Conservation (phyloP, 768 basidiomycete genomes). For the Pisolithus orientalis region DNA sequence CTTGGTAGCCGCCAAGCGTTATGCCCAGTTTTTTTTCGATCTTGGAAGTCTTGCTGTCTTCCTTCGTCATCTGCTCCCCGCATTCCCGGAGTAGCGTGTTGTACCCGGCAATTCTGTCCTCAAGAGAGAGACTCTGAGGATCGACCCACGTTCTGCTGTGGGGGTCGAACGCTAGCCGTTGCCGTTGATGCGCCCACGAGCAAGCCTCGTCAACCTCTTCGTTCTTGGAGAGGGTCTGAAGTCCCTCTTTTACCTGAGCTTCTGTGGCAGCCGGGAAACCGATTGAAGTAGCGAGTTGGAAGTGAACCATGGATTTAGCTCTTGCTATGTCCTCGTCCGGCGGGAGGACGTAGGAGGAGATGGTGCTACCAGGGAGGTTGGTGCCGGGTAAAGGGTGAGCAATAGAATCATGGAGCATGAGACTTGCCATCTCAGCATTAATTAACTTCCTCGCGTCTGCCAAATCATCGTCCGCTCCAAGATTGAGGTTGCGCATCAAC, state of each 20-base stretch:
- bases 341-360: slow-evolving; percentile 68
- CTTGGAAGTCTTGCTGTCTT: slow-evolving; percentile 78
- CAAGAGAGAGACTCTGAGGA: slow-evolving; percentile 45
- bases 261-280: slow-evolving; percentile 83
- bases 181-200: slow-evolving; percentile 70
- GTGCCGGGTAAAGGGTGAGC: slow-evolving; percentile 87
- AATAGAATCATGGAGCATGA: slow-evolving; percentile 86
- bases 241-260: slow-evolving; percentile 71
- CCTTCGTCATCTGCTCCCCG: slow-evolving; percentile 69
- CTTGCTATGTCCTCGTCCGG: slow-evolving; percentile 64
- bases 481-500: slow-evolving; percentile 54
- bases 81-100: slow-evolving; percentile 50
- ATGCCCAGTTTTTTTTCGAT: slow-evolving; percentile 86
- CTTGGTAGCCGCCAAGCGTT: slow-evolving; percentile 87
- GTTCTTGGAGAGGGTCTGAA: slow-evolving; percentile 55
- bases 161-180: slow-evolving; percentile 58
- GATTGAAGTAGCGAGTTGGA: slow-evolving; percentile 71
- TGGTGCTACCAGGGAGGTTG: slow-evolving; percentile 61
- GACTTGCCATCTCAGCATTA: slow-evolving; percentile 67
- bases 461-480: slow-evolving; percentile 43
- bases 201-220: slow-evolving; percentile 53
- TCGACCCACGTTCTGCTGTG: slow-evolving; percentile 61
- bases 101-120: slow-evolving; percentile 62
- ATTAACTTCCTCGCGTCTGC: slow-evolving; percentile 56
- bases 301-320: slow-evolving; percentile 68